phyloP scores from a whole-genome alignment of 1,284 basidiomycete genomes.

The Trichosporon ovoides region DNA sequence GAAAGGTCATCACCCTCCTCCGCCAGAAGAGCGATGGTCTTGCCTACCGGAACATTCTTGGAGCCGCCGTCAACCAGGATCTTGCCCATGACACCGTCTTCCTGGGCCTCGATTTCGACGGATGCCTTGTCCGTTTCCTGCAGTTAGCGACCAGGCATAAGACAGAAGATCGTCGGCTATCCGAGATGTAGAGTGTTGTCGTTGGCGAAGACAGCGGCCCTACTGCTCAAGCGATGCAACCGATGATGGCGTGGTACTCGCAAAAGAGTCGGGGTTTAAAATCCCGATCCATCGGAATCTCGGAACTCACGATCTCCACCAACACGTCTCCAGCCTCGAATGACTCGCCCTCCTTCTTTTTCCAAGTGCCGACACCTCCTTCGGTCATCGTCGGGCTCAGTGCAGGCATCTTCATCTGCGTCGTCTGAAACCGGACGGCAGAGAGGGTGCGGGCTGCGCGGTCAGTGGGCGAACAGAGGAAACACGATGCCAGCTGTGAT shows the following conservation, averaged over 20 bases:
- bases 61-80: slow-evolving; percentile 78
- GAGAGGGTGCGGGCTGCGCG: slow-evolving; percentile 3
- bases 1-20: slow-evolving; percentile 95
- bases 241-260: background rate
- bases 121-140: slow-evolving; percentile 99
- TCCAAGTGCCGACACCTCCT: slow-evolving; percentile 89
- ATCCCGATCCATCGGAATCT: background rate
- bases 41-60: slow-evolving; percentile 81
- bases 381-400: slow-evolving; percentile 99
- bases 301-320: slow-evolving; percentile 75
- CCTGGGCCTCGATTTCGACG: slow-evolving; percentile 98
- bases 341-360: slow-evolving; percentile 78
- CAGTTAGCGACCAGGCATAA: background rate
- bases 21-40: slow-evolving; percentile 83
- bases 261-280: background rate
- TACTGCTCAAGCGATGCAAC: background rate
- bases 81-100: slow-evolving; percentile 89
- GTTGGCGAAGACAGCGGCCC: background rate
- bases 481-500: background rate
- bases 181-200: background rate
- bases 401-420: slow-evolving; percentile 78
- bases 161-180: no score
- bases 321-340: slow-evolving; percentile 84
- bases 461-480: background rate
- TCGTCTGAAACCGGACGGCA: slow-evolving; percentile 56